A percentile compares a stretch with the other conserved stretches of the same genome.
These are phyloP conservation scores for Aegilops tauschii DNA, from an alignment of 176 grass and related monocot genomes.

Conservation along the genomic window DNA sequence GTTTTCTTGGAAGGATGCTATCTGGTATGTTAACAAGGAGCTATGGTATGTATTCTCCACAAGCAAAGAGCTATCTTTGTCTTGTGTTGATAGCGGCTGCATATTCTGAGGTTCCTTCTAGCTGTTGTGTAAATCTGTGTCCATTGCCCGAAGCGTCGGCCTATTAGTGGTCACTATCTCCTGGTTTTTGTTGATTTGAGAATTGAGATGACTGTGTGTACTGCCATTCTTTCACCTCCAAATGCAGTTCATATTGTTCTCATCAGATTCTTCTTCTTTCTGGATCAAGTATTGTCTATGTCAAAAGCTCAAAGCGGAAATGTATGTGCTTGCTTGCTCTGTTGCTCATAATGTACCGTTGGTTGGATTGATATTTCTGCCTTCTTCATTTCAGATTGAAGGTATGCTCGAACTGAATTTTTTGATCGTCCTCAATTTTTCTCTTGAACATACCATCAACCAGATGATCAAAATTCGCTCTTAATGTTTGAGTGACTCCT, in stretches of 20 bases:
- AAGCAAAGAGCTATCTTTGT: background rate
- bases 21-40: constrained; percentile 17
- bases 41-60: background rate
- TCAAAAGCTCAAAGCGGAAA: background rate
- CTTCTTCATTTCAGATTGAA: background rate
- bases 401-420: no score
- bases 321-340: no score
- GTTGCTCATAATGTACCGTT: no score
- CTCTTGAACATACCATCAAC: no score
- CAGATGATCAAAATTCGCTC: no score
- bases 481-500: no score
- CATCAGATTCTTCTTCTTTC: background rate
- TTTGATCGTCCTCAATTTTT: no score
- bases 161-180: background rate
- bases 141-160: background rate
- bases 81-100: constrained; percentile 20
- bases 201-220: background rate
- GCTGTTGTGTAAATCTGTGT: constrained; percentile 9
- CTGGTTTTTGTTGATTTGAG: background rate
- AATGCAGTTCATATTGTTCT: background rate
- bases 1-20: constrained; percentile 1
- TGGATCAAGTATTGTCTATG: background rate
- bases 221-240: background rate
- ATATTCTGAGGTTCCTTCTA: background rate
- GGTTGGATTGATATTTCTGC: background rate